phyloP scores from a whole-genome alignment of 805 yeast genomes.

The Ogataea salicorniae region DNA sequence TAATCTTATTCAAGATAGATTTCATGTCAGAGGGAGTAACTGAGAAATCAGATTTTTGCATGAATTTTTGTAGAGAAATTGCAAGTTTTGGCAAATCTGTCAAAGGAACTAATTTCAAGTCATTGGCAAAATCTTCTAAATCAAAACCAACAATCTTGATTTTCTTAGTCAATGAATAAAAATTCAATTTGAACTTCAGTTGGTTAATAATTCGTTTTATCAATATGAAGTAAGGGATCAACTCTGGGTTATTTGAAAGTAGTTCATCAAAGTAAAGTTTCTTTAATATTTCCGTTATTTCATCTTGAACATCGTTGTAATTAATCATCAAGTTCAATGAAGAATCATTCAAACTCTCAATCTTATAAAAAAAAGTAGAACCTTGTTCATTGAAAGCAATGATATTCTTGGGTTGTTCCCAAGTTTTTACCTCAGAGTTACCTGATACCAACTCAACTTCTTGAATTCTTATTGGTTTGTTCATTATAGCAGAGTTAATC shows the following conservation, averaged over 20 bases:
- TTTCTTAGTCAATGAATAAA: slow-evolving; percentile 22
- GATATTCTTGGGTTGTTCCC: slow-evolving; percentile 31
- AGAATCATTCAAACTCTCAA: slow-evolving; percentile 34
- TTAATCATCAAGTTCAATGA: slow-evolving; percentile 37
- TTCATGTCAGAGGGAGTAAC: slow-evolving; percentile 3
- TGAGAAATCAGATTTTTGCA: slow-evolving; percentile 5
- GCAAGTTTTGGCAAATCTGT: slow-evolving; percentile 11
- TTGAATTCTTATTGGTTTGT: slow-evolving; percentile 49
- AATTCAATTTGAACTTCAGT: slow-evolving; percentile 23
- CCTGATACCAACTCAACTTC: slow-evolving; percentile 31
- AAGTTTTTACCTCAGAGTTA: slow-evolving; percentile 18
- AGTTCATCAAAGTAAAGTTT: slow-evolving; percentile 13
- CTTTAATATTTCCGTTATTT: slow-evolving; percentile 32
- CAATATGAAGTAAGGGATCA: slow-evolving; percentile 20
- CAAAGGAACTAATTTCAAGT: slow-evolving; percentile 10
- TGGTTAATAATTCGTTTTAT: slow-evolving; percentile 17
- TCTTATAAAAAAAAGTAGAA: slow-evolving; percentile 52
- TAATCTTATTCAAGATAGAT: slow-evolving; percentile 1
- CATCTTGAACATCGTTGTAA: slow-evolving; percentile 44
- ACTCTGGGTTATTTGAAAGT: slow-evolving; percentile 1
- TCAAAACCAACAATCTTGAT: slow-evolving; percentile 14
- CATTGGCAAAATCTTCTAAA: slow-evolving; percentile 1
- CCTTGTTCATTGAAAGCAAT: slow-evolving; percentile 71
- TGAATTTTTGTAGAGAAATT: slow-evolving; percentile 8
- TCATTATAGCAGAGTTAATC: slow-evolving; percentile 50